These are phyloP conservation scores for Cardamine occulta DNA, from an alignment of 345 rosid species.

Conservation along the genomic window DNA sequence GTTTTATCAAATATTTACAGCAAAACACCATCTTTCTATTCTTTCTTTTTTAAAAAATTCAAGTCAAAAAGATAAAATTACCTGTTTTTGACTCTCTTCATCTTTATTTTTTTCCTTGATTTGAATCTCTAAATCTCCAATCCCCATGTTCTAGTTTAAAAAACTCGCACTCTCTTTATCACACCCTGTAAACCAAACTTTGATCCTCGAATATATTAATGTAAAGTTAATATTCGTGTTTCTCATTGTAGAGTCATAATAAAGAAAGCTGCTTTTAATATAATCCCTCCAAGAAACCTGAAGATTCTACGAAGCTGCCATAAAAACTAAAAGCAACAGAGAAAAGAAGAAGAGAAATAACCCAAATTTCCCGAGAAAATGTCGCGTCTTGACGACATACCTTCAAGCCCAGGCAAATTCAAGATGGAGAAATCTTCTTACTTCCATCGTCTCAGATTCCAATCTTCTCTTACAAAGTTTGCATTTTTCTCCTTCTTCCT, in stretches of 20 bases:
- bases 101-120: slow-evolving; percentile 33
- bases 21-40: too few relatives aligned
- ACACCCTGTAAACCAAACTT: slow-evolving; percentile 38
- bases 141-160: slow-evolving; percentile 25
- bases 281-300: slow-evolving; percentile 55
- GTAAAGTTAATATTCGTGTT: slow-evolving; percentile 21
- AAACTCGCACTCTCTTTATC: slow-evolving; percentile 8
- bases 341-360: neutral
- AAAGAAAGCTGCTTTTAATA: slow-evolving; percentile 36
- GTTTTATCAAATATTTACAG: slow-evolving; percentile 14
- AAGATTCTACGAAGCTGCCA: slow-evolving; percentile 50
- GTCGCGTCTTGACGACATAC: slow-evolving; percentile 81
- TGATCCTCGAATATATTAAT: slow-evolving; percentile 28
- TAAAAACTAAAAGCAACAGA: neutral
- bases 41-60: too few relatives aligned
- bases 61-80: slow-evolving; percentile 31
- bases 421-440: slow-evolving; percentile 90
- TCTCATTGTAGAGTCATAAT: slow-evolving; percentile 32
- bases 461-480: slow-evolving; percentile 74
- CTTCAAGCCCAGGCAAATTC: slow-evolving; percentile 93
- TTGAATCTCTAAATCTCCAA: slow-evolving; percentile 37
- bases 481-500: slow-evolving; percentile 84
- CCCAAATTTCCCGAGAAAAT: slow-evolving; percentile 38
- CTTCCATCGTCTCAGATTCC: slow-evolving; percentile 63
- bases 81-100: slow-evolving; percentile 25